Conservation (phyloP, 2,329 filamentous ascomycete species). For the Bipolaris victoriae region DNA sequence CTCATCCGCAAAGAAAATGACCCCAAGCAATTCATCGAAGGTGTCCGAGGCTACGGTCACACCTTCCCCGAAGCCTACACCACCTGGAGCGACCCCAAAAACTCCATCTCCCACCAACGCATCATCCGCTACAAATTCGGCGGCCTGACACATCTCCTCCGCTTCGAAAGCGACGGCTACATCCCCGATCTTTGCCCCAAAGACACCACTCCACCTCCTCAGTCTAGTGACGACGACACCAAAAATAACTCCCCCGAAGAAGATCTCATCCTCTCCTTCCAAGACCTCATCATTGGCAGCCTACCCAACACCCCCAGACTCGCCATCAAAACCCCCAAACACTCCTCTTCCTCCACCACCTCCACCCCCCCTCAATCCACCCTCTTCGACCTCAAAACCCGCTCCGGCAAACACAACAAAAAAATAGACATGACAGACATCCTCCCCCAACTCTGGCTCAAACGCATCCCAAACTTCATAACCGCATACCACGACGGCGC, state of each 20-base stretch:
- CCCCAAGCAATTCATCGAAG: constrained; percentile 61
- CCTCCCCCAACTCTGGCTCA: constrained; percentile 57
- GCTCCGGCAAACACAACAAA: constrained; percentile 43
- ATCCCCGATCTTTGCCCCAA: constrained; percentile 24
- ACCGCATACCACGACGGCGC: constrained; percentile 57
- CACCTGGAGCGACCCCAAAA: constrained; percentile 64
- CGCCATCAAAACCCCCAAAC: constrained; percentile 27
- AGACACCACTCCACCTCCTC: not conserved
- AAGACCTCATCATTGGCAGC: constrained; percentile 14
- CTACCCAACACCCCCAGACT: constrained; percentile 13
- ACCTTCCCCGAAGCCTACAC: constrained; percentile 72
- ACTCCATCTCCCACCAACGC: constrained; percentile 67
- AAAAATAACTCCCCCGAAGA: constrained; percentile 1
- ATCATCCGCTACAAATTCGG: constrained; percentile 65
- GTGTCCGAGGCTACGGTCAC: constrained; percentile 68
- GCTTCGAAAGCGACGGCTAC: constrained; percentile 67
- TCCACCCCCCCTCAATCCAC: constrained; percentile 48
- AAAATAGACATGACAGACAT: constrained; percentile 50
- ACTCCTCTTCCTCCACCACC: not conserved
- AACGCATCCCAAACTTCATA: constrained; percentile 60
- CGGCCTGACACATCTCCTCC: constrained; percentile 58
- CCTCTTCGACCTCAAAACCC: constrained; percentile 62
- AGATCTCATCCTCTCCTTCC: constrained; percentile 21
- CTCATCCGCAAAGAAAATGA: constrained; percentile 67
- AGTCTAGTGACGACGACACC: not conserved